Conservation (phyloP, 2,329 filamentous ascomycete genomes). For the Botryotinia narcissicola region DNA sequence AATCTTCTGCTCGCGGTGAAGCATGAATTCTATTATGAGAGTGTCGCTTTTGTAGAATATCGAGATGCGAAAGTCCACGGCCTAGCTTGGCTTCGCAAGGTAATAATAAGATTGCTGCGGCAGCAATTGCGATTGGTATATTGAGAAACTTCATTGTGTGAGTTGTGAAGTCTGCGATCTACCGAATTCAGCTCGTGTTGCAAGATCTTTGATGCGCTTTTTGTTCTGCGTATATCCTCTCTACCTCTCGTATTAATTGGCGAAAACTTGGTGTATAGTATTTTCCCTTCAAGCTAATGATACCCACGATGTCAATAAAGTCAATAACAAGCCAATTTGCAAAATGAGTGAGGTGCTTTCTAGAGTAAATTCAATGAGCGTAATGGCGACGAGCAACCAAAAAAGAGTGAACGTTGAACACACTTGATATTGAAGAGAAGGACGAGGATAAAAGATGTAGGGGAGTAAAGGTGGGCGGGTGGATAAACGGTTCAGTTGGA, state of each 20-base stretch:
- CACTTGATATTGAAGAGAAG: background rate
- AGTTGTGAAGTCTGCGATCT: slow-evolving; percentile 22
- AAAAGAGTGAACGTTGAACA: slow-evolving; percentile 5
- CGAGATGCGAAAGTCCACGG: slow-evolving; percentile 31
- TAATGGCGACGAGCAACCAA: slow-evolving; percentile 20
- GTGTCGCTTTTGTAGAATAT: slow-evolving; percentile 33
- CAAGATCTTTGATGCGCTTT: background rate
- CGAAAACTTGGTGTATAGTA: background rate
- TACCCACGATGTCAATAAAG: background rate
- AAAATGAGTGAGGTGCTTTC: background rate
- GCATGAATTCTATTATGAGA: slow-evolving; percentile 30
- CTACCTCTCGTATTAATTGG: background rate
- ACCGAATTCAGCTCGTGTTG: slow-evolving; percentile 12
- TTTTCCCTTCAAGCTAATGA: background rate
- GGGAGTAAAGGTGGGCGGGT: slow-evolving; percentile 6
- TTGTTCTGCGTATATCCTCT: background rate
- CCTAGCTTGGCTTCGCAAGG: slow-evolving; percentile 34
- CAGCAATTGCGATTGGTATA: slow-evolving; percentile 50
- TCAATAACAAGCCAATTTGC: background rate
- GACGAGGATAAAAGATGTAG: slow-evolving; percentile 8
- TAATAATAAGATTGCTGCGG: slow-evolving; percentile 46
- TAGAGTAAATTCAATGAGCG: slow-evolving; percentile 18
- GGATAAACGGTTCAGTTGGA: background rate
- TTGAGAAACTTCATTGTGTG: slow-evolving; percentile 53
- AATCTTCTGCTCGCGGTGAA: slow-evolving; percentile 29